Base-by-base conservation (phyloP, 768 basidiomycete genomes). In the Mycena floridula region DNA sequence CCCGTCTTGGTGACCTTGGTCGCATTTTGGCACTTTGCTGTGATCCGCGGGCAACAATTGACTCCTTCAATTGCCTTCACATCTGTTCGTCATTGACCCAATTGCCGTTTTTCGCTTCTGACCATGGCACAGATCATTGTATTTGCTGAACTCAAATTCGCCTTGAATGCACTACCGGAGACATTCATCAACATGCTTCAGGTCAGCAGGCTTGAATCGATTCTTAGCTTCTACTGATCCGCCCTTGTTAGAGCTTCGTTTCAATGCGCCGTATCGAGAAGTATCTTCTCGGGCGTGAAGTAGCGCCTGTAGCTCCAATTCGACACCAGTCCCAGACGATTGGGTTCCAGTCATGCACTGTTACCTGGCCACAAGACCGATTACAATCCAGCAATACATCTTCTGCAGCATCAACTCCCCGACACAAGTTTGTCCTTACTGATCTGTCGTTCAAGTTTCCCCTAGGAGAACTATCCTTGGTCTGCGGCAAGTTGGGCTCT, bases 401-500 rank as follows among this genome's bases (percentile, higher is more conserved):
- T 8, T 84, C 82, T 3, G 70, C 67, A 15, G 70, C 80, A 2
- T 64, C 84, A 0, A 92, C 91, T 0, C 93, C 92, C 8, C 78
- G 73, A 47, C 69, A 79, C 49, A 86, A 85, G 54, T 96, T 96
- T 58, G 63, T 85, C 24, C 74, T 96, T 2, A 67, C 85, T 15
- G 88, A 93, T 56, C 61, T 95, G 44, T 76, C 73, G n/a, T 60
- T 94, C 15, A 72, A 77, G 35, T 93, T 96, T 66, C 92, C 91
- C 0, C 62, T 67, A 9, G 87, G 87, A 22, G 76, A 87, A 60
- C 69, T 95, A 21, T 84, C 87, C 1, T 71, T 96, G 13, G 76
- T 96, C n/a, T 93, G 90, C 55, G 93, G 93, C 2, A 89, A 91
- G 56, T 70, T 95, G 8, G 92, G 90, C 3, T 85, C 85, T n/a